Percentiles rank a stretch among this genome's conserved stretches.
Conservation (phyloP, 2,329 filamentous ascomycete genomes). For the Paecilomyces sp. region DNA sequence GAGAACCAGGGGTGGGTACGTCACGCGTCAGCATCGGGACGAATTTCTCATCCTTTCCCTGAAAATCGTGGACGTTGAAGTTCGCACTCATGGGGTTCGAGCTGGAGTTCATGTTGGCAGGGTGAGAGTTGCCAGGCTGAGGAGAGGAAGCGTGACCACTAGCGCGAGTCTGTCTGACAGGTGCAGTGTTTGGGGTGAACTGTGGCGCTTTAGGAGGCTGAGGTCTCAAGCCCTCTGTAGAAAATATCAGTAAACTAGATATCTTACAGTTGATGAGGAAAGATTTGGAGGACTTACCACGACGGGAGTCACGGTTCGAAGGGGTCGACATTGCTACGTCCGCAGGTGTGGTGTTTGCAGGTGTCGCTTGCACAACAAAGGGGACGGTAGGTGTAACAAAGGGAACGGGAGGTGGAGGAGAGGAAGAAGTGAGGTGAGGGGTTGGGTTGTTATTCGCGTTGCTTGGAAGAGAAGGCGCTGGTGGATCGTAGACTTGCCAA, state of each 20-base stretch:
- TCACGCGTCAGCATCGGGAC: slow-evolving; percentile 34
- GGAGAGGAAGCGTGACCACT: slow-evolving; percentile 22
- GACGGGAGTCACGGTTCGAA: background rate
- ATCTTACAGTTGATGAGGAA: background rate
- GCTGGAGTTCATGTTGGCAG: slow-evolving; percentile 19
- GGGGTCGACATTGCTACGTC: background rate
- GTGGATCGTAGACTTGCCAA: background rate
- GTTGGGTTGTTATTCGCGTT: background rate
- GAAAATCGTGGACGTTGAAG: slow-evolving; percentile 26
- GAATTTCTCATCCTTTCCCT: slow-evolving; percentile 28
- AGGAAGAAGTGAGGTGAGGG: too few relatives aligned
- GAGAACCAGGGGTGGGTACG: slow-evolving; percentile 36
- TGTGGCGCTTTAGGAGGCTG: slow-evolving; percentile 33
- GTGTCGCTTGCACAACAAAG: background rate
- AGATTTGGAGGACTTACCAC: slow-evolving; percentile 13
- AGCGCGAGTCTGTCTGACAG: slow-evolving; percentile 24
- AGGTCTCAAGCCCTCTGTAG: slow-evolving; percentile 26
- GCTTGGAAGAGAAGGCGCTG: background rate
- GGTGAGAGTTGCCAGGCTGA: slow-evolving; percentile 19
- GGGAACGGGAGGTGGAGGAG: background rate
- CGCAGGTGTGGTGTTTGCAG: background rate
- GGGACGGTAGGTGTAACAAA: background rate
- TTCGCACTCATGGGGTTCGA: slow-evolving; percentile 23
- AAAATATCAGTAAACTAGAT: background rate
- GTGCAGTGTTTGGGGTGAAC: slow-evolving; percentile 32